These are phyloP conservation scores for Panaeolus papilionaceus DNA, from an alignment of 768 basidiomycete species.

Conservation along the genomic window DNA sequence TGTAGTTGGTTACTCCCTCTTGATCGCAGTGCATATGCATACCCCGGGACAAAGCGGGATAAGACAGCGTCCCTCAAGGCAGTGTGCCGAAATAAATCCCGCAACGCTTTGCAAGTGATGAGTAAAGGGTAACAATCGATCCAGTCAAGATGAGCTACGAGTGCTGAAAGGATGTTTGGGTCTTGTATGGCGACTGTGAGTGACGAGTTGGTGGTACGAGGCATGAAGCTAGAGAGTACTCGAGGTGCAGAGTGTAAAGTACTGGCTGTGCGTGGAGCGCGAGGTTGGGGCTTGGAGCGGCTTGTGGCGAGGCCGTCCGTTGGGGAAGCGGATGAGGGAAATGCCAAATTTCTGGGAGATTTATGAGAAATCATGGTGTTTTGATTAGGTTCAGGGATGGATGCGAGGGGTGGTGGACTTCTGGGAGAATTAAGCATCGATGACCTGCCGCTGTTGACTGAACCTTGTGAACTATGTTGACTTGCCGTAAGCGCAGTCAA, in stretches of 20 bases:
- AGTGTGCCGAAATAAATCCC: conserved; percentile 36
- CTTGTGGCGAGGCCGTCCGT: background rate
- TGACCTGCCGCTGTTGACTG: conserved; percentile 2
- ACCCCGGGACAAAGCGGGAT: conserved; percentile 64
- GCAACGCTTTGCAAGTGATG: conserved; percentile 40
- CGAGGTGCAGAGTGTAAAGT: conserved; percentile 22
- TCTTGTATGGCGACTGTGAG: conserved; percentile 27
- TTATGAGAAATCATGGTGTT: conserved; percentile 2
- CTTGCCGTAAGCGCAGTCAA: background rate
- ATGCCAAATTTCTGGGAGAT: conserved; percentile 1
- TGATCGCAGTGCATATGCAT: conserved; percentile 46
- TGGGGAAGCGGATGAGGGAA: background rate
- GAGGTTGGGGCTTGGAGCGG: conserved; percentile 14
- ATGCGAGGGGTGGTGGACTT: conserved; percentile 20
- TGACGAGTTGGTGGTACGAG: conserved; percentile 20
- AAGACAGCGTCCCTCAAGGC: conserved; percentile 46
- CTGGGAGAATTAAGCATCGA: conserved; percentile 3
- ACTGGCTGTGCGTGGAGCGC: conserved; percentile 18
- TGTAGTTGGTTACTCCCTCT: conserved; percentile 47
- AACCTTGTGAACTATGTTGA: background rate
- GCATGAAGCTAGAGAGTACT: conserved; percentile 27
- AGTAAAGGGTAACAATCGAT: conserved; percentile 44
- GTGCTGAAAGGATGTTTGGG: conserved; percentile 30
- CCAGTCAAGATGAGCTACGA: conserved; percentile 46
- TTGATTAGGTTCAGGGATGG: conserved; percentile 21